Evolutionary conservation across 768 basidiomycete species (phyloP).

Genomic region (Panus rudis): DNA sequence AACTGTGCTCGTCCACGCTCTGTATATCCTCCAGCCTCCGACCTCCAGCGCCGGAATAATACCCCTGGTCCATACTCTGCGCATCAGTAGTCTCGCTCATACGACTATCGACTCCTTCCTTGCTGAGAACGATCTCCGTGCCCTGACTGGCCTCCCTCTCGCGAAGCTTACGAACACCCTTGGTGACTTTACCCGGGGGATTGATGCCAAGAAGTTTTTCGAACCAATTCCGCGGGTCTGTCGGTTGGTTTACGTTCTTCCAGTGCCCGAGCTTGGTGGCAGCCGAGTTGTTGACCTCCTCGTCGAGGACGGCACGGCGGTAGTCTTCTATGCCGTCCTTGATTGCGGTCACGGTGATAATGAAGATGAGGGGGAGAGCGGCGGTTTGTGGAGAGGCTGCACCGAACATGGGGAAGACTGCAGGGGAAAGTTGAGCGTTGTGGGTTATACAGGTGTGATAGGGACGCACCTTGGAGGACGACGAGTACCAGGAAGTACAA

Average conservation of each 20-base stretch:
- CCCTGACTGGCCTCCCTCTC: conserved; percentile 70
- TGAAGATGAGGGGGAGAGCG: conserved; percentile 81
- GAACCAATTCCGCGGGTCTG: conserved; percentile 68
- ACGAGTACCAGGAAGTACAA: conserved; percentile 86
- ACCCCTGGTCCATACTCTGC: conserved; percentile 16
- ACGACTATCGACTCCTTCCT: conserved; percentile 26
- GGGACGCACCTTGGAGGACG: conserved; percentile 63
- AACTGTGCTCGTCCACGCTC: conserved; percentile 59
- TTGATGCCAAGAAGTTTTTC: conserved; percentile 69
- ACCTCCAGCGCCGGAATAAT: conserved; percentile 36
- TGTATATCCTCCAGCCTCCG: conserved; percentile 60
- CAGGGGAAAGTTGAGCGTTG: conserved; percentile 20
- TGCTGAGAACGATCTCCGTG: conserved; percentile 55
- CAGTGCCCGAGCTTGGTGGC: conserved; percentile 85
- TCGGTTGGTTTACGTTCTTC: conserved; percentile 84
- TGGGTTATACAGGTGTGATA: conserved; percentile 8
- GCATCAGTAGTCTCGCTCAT: conserved; percentile 36
- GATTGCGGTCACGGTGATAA: conserved; percentile 81
- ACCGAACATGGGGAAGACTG: conserved; percentile 85
- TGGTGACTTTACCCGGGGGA: conserved; percentile 67
- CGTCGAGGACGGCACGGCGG: conserved; percentile 79
- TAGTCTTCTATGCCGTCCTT: conserved; percentile 97
- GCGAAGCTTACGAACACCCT: conserved; percentile 79
- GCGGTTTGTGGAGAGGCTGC: conserved; percentile 77
- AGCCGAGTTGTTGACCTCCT: conserved; percentile 92